Evolutionary conservation across 73 alveolate genomes (phyloP), one percentile per base, ranked within the genome.

Genomic region (Loxodes magnus): DNA sequence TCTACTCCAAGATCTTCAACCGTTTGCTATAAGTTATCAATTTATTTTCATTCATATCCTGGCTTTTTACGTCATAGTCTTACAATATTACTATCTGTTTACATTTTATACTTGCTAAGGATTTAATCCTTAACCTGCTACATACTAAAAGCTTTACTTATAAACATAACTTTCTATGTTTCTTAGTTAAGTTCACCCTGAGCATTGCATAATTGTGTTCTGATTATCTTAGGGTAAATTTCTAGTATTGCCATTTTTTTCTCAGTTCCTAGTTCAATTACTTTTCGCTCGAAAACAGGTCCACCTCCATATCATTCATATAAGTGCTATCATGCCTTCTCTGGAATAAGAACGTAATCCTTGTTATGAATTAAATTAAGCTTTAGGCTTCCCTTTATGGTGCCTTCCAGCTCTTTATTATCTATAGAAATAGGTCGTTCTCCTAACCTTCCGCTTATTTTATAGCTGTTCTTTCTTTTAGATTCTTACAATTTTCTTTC

Each of bases 251-350:
- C 71, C 9, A 31, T 46, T 38, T 28, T 50, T 14, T 51, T 62
- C 16, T 74, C 84, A 54, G 29, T 35, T 23, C 41, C 67, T 15
- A 6, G 5, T 10, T 41, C 60, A 35, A 74, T 41, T 10, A 72
- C 74, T 43, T 76, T 74, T 56, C 96, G 34, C 5, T 79, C 85
- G 44, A 77, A 71, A 17, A 73, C 68, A 27, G 90, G 84, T 1
- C 84, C 85, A 14, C 92, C 89, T 35, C 89, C 90, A 52, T 83
- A 83, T 91, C 95, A 83, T 33, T 41, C 28, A 7, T 55, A 39
- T 5, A 83, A 50, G 14, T 35, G 29, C 16, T 64, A 51, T 91
- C 95, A 83, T 1, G 90, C 88, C 15, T 46, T 64, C 34, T 79
- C 78, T 4, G 89, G 89, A 5, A 83, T 25, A 30, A 71, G 42